Evolutionary conservation across 2,329 filamentous ascomycete genomes (phyloP), one percentile per base, ranked within the genome.

Genomic region (Diaporthe eres): DNA sequence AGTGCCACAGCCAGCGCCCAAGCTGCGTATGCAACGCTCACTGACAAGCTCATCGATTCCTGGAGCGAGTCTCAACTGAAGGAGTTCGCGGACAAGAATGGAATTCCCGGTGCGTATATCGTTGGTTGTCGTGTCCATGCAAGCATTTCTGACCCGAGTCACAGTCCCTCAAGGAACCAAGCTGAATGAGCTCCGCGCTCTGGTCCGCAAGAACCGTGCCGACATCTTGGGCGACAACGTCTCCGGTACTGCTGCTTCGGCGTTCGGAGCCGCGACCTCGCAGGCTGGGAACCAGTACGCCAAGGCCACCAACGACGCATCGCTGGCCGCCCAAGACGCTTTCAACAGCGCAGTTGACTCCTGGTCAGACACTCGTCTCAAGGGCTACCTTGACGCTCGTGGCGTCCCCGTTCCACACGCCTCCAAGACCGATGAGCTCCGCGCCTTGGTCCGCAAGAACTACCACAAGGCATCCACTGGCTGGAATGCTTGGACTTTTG

Each of bases 41-140:
- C 93, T 77, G 95, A 98, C 80, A 92, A 93, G 80, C 88, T 98
- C 72, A 94, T 98, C 81, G 93, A 98, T 80, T 92, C 94, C 5
- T 99, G 97, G 97, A 93, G 94, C 81, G 96, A 98, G 81, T 90
- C 90, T 55, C 89, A 98, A 84, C 90, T 99, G 83, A 98, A 98
- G 89, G 93, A 95, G 78, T 98, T 97, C 87, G 92, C 92, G 74
- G 96, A 98, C 87, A 95, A 96, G 89, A 97, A 98, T 80, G 92
- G 92, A 75, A 94, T 99, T 82, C 84, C 82, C 17, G 85, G 86
- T 86, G 80, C 39, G 83, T 77, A 7, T 25, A 15, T 49, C 17
- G 1, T 39, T 5, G 19, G 4, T n/a, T 3, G n/a, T 22, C 8
- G 37, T 10, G 3, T 68, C 19, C 2, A 44, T 19, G 37, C 31